Conservation (phyloP, 108 stramenopile genomes). For the Cyclotella atomus region DNA sequence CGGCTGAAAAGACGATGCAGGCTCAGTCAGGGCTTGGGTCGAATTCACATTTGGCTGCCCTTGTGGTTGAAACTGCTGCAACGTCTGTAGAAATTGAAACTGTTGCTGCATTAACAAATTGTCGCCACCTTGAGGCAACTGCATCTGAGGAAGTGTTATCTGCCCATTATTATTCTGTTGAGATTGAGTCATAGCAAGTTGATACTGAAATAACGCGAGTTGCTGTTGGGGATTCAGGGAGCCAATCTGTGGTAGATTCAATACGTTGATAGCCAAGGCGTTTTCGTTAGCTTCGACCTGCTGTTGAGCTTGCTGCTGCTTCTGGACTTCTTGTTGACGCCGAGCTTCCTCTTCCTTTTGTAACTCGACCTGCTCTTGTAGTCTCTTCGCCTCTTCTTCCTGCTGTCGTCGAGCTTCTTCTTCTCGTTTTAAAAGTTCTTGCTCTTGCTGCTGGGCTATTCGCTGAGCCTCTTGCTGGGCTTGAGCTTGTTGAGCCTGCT, state of each 20-base stretch:
- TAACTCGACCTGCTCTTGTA: background rate
- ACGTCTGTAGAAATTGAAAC: conserved; percentile 1
- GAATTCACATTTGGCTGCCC: background rate
- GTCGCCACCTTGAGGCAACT: background rate
- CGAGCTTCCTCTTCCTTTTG: background rate
- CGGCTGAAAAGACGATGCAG: too few relatives aligned
- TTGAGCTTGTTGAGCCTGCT: conserved; percentile 6
- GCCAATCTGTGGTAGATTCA: background rate
- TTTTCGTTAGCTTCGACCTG: too few relatives aligned
- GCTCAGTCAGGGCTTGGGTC: background rate
- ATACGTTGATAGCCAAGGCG: too few relatives aligned
- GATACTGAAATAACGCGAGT: conserved; percentile 12
- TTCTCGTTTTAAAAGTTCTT: background rate
- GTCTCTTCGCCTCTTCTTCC: background rate
- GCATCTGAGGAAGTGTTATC: background rate
- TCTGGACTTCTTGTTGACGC: background rate
- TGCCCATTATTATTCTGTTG: background rate
- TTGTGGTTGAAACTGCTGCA: conserved; percentile 10
- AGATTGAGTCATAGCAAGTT: background rate
- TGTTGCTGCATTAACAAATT: background rate
- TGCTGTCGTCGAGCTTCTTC: conserved; percentile 1
- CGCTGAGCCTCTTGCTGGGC: conserved; percentile 5
- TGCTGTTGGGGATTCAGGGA: background rate
- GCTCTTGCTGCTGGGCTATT: background rate
- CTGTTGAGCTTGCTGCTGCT: background rate